phyloP scores from a whole-genome alignment of 139 green algal species.

The Picochlorum sp. region DNA sequence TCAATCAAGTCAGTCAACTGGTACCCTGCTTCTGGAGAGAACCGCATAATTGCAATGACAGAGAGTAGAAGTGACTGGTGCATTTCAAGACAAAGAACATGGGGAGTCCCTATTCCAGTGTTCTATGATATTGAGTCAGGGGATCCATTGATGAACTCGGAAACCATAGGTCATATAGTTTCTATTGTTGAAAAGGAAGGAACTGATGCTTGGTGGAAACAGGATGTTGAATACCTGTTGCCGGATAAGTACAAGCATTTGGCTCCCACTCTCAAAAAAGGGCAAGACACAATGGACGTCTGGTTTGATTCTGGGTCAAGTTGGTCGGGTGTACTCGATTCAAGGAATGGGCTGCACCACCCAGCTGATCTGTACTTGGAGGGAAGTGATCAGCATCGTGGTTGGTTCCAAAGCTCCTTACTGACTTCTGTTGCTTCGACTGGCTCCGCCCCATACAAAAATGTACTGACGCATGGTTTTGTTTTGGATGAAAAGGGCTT shows the following conservation, averaged over 20 bases:
- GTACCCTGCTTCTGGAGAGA: conserved; percentile 61
- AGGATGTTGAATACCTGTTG: conserved; percentile 75
- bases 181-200: conserved; percentile 54
- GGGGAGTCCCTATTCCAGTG: conserved; percentile 96
- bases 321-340: conserved; percentile 77
- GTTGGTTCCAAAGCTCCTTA: conserved; percentile 96
- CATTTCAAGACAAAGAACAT: conserved; percentile 93
- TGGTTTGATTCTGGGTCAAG: conserved; percentile 96
- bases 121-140: conserved; percentile 89
- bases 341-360: conserved; percentile 36
- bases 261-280: conserved; percentile 52
- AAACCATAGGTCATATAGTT: conserved; percentile 76
- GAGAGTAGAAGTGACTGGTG: conserved; percentile 91
- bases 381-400: conserved; percentile 92
- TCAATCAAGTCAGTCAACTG: conserved; percentile 70
- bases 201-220: conserved; percentile 79
- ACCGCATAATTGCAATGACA: conserved; percentile 84
- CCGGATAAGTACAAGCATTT: conserved; percentile 42
- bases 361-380: conserved; percentile 97
- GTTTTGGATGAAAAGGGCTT: conserved; percentile 48
- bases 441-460: conserved; percentile 76
- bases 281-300: conserved; percentile 98
- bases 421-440: conserved; percentile 85
- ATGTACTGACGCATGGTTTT: conserved; percentile 85
- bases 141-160: conserved; percentile 82